Base-by-base conservation (phyloP, 129 eudicot species). In the Calendula officinalis region DNA sequence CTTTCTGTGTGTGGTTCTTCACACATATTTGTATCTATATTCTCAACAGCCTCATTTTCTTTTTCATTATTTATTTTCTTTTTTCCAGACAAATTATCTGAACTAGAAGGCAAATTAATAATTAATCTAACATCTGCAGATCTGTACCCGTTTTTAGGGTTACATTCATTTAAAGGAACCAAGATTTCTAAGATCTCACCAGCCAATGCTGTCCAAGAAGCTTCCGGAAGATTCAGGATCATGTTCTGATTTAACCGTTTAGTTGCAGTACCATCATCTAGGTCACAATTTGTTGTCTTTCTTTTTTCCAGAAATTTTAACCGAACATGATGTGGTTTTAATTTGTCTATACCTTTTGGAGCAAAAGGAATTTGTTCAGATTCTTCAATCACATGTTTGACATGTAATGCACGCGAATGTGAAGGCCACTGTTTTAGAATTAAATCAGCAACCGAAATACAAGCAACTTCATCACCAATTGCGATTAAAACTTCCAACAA, bases 401-500 rank as follows among this genome's bases (percentile, higher is more conserved):
- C 95, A 61, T 82, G 82, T 80, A 92, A 74, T 11, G 99, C 96
- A 56, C 99, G 99, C 48, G 95, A 71, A 80, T 92, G 99, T 53
- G 95, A 83, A 57, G 99, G 99, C 99, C 99, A 92, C 54, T 92
- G 95, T 72, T 79, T 71, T 62, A 92, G 74, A 62, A 92, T 83
- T 57, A 92, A 66, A 60, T 92, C 87, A 11, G 96, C 86, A 56
- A 92, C 91, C 43, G 92, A 85, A 77, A 88, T 92, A 68, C 91
- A 88, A 14, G 99, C 85, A 64, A 88, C 86, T 75, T 92, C 99
- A 57, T 92, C 99, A 47, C 99, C 95, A 38, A 92, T 92, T 37
- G 99, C 99, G 64, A 92, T 88, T 41, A 92, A 86, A 67, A 92
- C 99, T 84, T 92, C 99, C 80, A 92, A 66, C 48, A 92, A 80